phyloP scores from a whole-genome alignment of 2,329 filamentous ascomycete genomes.

The Xylaria sp. region DNA sequence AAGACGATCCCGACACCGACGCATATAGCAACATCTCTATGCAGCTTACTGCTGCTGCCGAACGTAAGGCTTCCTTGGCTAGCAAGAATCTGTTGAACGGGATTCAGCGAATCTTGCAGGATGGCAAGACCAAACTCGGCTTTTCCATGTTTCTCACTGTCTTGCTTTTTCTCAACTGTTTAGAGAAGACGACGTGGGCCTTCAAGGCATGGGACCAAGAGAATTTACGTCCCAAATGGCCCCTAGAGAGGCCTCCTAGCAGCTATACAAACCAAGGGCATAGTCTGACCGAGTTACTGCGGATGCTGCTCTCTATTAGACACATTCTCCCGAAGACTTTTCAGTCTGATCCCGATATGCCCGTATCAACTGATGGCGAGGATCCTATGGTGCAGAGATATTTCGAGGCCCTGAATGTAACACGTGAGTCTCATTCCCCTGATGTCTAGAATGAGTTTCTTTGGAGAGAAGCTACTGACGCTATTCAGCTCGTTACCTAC shows the following conservation, averaged over 20 bases:
- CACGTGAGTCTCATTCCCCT: conserved; percentile 44
- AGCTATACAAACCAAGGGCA: conserved; percentile 56
- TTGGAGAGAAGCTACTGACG: conserved; percentile 1
- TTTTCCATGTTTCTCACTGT: conserved; percentile 59
- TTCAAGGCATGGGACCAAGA: conserved; percentile 64
- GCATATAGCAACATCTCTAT: conserved; percentile 57
- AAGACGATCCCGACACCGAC: conserved; percentile 50
- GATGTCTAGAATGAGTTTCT: background rate
- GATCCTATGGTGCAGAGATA: conserved; percentile 45
- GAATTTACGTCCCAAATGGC: conserved; percentile 55
- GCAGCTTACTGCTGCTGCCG: conserved; percentile 59
- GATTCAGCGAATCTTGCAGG: conserved; percentile 57
- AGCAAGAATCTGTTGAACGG: conserved; percentile 54
- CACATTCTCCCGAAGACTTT: conserved; percentile 52
- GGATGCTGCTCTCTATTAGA: conserved; percentile 58
- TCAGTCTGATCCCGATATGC: conserved; percentile 41
- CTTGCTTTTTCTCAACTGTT: conserved; percentile 58
- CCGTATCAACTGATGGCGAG: conserved; percentile 43
- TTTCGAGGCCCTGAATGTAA: conserved; percentile 52
- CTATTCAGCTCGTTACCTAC: conserved; percentile 35
- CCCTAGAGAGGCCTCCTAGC: conserved; percentile 52
- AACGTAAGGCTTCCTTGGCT: conserved; percentile 56
- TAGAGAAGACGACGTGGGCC: conserved; percentile 64
- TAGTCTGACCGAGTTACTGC: conserved; percentile 52
- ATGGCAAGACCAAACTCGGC: conserved; percentile 54